These are phyloP conservation scores for Malus hybrid DNA, from an alignment of 331 rosid genomes.

Conservation along the genomic window DNA sequence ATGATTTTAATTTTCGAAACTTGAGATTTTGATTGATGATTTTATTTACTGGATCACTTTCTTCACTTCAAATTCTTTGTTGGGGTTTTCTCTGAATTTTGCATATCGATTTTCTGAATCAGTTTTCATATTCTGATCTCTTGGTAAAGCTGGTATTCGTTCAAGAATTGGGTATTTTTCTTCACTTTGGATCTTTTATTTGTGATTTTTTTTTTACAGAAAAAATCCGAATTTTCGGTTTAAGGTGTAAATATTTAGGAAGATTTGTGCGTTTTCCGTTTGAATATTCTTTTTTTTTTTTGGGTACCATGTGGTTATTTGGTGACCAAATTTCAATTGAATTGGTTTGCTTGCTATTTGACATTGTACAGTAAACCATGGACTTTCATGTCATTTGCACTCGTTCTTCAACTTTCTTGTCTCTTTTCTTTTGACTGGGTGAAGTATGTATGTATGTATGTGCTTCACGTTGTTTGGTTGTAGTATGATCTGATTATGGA, in stretches of 20 bases:
- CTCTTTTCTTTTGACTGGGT: not conserved
- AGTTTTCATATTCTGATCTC: not conserved
- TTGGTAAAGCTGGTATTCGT: not conserved
- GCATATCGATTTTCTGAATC: conserved; percentile 12
- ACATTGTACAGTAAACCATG: no score
- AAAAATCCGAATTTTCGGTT: not conserved
- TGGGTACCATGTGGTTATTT: not conserved
- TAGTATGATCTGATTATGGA: not conserved
- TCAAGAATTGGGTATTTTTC: conserved; percentile 9
- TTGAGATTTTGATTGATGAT: conserved; percentile 10
- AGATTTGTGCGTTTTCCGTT: no score
- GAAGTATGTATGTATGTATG: not conserved
- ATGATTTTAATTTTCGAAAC: conserved; percentile 1
- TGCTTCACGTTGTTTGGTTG: not conserved
- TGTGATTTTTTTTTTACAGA: not conserved
- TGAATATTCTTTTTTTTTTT: not conserved
- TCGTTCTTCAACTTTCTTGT: not conserved
- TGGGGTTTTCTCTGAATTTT: conserved; percentile 6
- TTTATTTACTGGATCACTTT: conserved; percentile 22
- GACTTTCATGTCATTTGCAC: not conserved
- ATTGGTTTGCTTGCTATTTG: not conserved
- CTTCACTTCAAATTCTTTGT: not conserved
- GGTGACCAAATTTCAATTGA: not conserved
- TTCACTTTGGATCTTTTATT: not conserved
- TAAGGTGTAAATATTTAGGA: no score